Conservation (phyloP, 2,329 filamentous ascomycete genomes). For the Aspergillus nomiae region DNA sequence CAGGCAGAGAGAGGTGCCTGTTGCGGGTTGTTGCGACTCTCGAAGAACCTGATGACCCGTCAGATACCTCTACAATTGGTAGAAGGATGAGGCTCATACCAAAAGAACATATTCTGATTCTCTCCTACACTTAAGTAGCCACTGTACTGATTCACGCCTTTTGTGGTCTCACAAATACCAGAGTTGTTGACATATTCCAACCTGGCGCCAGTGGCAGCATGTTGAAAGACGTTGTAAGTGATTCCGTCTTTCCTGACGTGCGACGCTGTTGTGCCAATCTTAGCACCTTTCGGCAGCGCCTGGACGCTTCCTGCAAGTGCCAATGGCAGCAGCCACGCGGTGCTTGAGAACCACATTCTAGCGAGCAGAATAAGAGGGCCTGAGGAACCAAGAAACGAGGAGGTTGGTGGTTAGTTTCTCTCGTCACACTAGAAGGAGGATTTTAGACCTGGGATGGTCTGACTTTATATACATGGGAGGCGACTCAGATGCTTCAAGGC, state of each 20-base stretch:
- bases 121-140: conserved; percentile 54
- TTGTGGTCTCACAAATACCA: conserved; percentile 54
- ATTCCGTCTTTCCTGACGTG: conserved; percentile 38
- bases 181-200: conserved; percentile 55
- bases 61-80: neutral
- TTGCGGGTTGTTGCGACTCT: conserved; percentile 47
- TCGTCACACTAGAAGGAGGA: neutral
- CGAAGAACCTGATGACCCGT: conserved; percentile 44
- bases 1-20: conserved; percentile 48
- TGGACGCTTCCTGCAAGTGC: neutral
- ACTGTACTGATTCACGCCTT: conserved; percentile 54
- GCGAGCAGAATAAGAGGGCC: neutral
- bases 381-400: neutral
- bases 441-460: neutral
- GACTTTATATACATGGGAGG: neutral
- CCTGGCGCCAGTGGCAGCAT: conserved; percentile 48
- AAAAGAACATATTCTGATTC: conserved; percentile 50
- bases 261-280: conserved; percentile 16
- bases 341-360: neutral
- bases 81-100: conserved; percentile 24
- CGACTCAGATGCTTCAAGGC: neutral
- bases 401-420: neutral
- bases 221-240: conserved; percentile 52
- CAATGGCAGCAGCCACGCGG: neutral
- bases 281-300: conserved; percentile 2